Evolutionary conservation across 345 rosid genomes (phyloP).

Genomic region (Excoecaria cochinchinensis): DNA sequence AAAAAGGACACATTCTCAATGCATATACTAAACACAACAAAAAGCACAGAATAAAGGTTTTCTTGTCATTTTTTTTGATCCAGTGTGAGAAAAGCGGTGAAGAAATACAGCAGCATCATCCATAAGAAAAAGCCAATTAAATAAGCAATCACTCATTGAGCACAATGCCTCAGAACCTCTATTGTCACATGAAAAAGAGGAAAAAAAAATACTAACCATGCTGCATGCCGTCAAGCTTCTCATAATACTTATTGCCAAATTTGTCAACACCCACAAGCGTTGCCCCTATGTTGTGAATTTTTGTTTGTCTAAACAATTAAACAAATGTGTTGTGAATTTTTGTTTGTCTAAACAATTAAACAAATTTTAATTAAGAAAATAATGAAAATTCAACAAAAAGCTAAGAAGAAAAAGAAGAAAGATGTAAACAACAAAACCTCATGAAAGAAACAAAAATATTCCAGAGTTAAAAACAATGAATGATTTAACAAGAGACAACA

Average conservation of each 20-base stretch:
- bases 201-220: slow-evolving; percentile 47
- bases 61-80: no score
- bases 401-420: background rate
- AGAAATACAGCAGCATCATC: background rate
- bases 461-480: background rate
- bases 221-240: slow-evolving; percentile 68
- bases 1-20: background rate
- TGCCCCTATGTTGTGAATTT: slow-evolving; percentile 86
- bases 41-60: background rate
- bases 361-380: slow-evolving; percentile 9
- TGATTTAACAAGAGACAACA: background rate
- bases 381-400: background rate
- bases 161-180: background rate
- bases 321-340: slow-evolving; percentile 80
- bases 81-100: no score
- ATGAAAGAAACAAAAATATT: background rate
- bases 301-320: no score
- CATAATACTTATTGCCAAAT: slow-evolving; percentile 85
- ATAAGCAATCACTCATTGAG: background rate
- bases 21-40: background rate
- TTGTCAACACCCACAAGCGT: slow-evolving; percentile 83
- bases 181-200: background rate
- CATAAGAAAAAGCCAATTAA: background rate
- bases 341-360: slow-evolving; percentile 70
- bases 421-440: background rate